Base-by-base conservation (phyloP, 2,329 filamentous ascomycete genomes). In the Trichophyton equinum region DNA sequence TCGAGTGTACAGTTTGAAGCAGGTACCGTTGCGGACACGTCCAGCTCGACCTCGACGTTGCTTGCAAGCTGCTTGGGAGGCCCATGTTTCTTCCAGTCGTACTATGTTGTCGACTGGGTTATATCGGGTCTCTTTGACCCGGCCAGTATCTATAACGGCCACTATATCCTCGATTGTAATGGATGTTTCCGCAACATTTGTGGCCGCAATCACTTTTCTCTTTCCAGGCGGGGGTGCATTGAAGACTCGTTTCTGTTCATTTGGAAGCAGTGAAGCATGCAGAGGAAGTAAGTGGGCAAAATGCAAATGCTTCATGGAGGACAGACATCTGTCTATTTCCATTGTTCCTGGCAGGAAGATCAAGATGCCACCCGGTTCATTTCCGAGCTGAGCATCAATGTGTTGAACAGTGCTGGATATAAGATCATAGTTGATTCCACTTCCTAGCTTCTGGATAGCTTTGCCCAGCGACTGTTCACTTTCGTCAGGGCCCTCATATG, bases 131-230 rank as follows among this genome's bases (percentile, higher is more conserved):
- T 99, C 92, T 71, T 99, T 99, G 62, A 99, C 94, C 59, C 90
- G 86, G 30, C 94, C 94, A 9, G 88, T 94, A 72, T 99, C 94
- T 64, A 99, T 92, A 53, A 99, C 94, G 1, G 89, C 92, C 1
- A 97, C 88, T 59, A 99, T 89, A 70, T 99, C 94, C 70, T 96
- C 91, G 63, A 99, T 99, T 0, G 94, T 99, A 71, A 99, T 97
- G 1, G 94, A 97, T 0, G 94, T 99, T 73, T 99, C 94, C 1
- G 94, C 94, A 1, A 99, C 92, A 68, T 99, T 99, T 51, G 94
- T 99, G 0, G 94, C 89, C 5, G 92, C 89, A 38, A 99, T 88
- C 11, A 99, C 84, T 74, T 99, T 99, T 40, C 94, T 82, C 74
- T 89, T 91, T 0, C 91, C 91, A 2, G 77, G 72, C 0, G 92